phyloP scores from a whole-genome alignment of 371 early-diverging fungal species.

The Lichtheimia corymbifera region DNA sequence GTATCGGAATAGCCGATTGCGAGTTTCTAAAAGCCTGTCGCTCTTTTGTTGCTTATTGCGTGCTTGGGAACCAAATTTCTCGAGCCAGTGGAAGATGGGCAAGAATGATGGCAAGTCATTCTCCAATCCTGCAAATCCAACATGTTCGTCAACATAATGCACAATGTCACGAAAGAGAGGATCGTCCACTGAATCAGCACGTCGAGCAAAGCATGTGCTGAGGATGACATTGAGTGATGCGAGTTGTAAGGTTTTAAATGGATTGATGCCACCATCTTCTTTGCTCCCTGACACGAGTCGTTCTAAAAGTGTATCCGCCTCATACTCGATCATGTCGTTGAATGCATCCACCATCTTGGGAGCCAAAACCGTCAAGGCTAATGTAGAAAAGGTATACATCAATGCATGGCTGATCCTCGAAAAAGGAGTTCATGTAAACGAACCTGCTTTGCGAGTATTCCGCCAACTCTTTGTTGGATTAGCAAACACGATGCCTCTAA shows the following conservation, averaged over 20 bases:
- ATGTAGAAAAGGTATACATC: background rate
- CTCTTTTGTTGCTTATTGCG: background rate
- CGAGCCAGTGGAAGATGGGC: slow-evolving; percentile 11
- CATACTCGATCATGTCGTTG: slow-evolving; percentile 6
- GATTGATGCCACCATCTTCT: slow-evolving; percentile 3
- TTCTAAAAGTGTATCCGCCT: slow-evolving; percentile 15
- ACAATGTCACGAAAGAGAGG: slow-evolving; percentile 11
- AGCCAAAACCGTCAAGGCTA: slow-evolving; percentile 12
- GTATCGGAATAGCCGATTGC: slow-evolving; percentile 1
- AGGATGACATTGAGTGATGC: slow-evolving; percentile 15
- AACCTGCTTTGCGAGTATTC: slow-evolving; percentile 18
- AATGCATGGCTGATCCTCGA: background rate
- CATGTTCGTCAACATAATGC: slow-evolving; percentile 2
- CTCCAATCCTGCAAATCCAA: background rate
- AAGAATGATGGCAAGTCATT: slow-evolving; percentile 20
- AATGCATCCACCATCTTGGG: slow-evolving; percentile 14
- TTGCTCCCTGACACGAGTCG: background rate
- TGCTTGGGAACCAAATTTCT: slow-evolving; percentile 3
- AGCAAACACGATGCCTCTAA: slow-evolving; percentile 19
- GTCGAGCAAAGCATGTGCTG: slow-evolving; percentile 10
- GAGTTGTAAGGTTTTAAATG: slow-evolving; percentile 5
- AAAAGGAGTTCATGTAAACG: background rate
- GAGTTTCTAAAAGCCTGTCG: background rate
- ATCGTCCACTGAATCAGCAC: slow-evolving; percentile 14
- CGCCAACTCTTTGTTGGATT: slow-evolving; percentile 12